Conservation (phyloP, 75 land plant genomes). For the Sequoia sempervirens region DNA sequence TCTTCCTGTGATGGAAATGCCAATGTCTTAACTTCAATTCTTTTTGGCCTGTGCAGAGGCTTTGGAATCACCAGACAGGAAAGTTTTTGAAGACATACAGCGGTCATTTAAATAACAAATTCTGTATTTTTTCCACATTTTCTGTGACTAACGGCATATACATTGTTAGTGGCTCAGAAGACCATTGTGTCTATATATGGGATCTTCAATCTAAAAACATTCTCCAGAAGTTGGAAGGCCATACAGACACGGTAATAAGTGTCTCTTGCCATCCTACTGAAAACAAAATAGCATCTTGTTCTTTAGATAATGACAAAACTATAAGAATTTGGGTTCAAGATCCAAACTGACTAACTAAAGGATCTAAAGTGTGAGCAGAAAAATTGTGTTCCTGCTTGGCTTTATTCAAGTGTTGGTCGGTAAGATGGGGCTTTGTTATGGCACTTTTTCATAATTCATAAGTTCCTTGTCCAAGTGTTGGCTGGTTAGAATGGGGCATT, state of each 20-base stretch:
- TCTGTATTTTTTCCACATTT: constrained; percentile 81
- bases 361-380: neutral
- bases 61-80: constrained; percentile 75
- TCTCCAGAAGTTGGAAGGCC: constrained; percentile 88
- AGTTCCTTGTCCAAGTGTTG: too few relatives aligned
- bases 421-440: too few relatives aligned
- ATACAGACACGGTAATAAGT: constrained; percentile 76
- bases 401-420: too few relatives aligned
- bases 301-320: constrained; percentile 74
- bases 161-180: constrained; percentile 94
- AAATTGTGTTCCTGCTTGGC: too few relatives aligned
- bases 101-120: constrained; percentile 78
- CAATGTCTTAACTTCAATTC: neutral
- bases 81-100: constrained; percentile 84
- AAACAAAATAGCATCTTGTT: constrained; percentile 91
- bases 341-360: neutral
- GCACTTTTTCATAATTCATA: too few relatives aligned
- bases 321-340: constrained; percentile 84
- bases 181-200: constrained; percentile 78
- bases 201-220: constrained; percentile 72
- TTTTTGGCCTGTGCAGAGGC: constrained; percentile 47
- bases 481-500: too few relatives aligned
- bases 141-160: constrained; percentile 92
- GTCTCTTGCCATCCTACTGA: constrained; percentile 82
- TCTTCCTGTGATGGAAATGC: neutral